phyloP scores from a whole-genome alignment of 306 rosid species.

The Trifolium subterraneum region DNA sequence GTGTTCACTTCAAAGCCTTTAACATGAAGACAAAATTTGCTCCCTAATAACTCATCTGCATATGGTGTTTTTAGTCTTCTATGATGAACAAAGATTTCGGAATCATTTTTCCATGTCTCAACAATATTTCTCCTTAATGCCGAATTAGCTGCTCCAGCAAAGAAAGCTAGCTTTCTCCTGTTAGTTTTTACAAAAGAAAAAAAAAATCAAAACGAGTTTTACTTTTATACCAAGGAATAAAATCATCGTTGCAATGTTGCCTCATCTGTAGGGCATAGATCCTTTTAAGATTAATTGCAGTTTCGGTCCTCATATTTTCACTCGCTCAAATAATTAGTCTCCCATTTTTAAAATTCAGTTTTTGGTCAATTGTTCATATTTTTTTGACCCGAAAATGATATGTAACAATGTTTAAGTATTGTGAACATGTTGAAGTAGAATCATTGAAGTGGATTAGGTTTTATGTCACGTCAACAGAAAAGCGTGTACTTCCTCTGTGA shows the following conservation, averaged over 20 bases:
- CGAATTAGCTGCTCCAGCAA: slow-evolving; percentile 82
- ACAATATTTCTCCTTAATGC: slow-evolving; percentile 57
- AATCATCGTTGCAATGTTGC: too few relatives aligned
- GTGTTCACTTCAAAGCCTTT: slow-evolving; percentile 93
- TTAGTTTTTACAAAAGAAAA: not conserved
- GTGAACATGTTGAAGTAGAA: not conserved
- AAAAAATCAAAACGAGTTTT: slow-evolving; percentile 23
- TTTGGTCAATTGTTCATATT: not conserved
- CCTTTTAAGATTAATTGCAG: not conserved
- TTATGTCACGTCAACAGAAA: not conserved
- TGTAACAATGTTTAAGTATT: not conserved
- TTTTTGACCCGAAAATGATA: too few relatives aligned
- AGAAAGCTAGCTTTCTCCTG: slow-evolving; percentile 83
- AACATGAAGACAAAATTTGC: slow-evolving; percentile 91
- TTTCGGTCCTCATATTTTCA: not conserved
- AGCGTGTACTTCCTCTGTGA: too few relatives aligned
- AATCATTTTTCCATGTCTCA: slow-evolving; percentile 69
- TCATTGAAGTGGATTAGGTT: not conserved
- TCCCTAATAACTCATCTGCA: slow-evolving; percentile 71
- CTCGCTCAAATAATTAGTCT: not conserved
- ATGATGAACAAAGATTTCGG: slow-evolving; percentile 72
- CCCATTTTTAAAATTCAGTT: not conserved
- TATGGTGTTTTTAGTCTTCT: slow-evolving; percentile 82
- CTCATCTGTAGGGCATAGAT: too few relatives aligned
- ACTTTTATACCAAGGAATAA: not conserved